Evolutionary conservation across 163 green algal genomes (phyloP).

Genomic region (Chlamydomonas reinhardtii): DNA sequence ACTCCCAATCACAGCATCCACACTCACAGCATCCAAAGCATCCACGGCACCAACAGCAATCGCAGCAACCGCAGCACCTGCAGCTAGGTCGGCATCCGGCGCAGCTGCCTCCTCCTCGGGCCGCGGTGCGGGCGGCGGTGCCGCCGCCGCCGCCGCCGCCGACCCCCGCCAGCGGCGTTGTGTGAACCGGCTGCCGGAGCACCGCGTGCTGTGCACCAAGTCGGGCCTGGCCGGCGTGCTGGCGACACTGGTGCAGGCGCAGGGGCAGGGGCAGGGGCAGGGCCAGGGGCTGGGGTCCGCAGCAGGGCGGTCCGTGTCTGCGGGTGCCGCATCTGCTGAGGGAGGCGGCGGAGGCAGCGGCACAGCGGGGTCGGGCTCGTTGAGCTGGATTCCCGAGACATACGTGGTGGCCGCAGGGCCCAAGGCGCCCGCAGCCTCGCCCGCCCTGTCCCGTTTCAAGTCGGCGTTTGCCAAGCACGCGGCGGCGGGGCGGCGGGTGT

Average conservation of each 20-base stretch:
- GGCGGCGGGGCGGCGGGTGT: constrained; percentile 52
- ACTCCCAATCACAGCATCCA: background rate
- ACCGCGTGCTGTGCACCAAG: constrained; percentile 57
- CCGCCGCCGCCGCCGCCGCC: too few relatives aligned
- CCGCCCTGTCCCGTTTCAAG: background rate
- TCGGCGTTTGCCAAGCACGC: constrained; percentile 40
- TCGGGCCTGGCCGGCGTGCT: constrained; percentile 47
- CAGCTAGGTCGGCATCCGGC: too few relatives aligned
- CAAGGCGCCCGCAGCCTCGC: background rate
- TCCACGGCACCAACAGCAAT: background rate
- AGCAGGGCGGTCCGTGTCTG: too few relatives aligned
- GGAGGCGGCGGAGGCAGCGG: too few relatives aligned
- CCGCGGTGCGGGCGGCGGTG: too few relatives aligned
- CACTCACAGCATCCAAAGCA: too few relatives aligned
- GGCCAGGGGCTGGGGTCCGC: too few relatives aligned
- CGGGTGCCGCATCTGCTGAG: too few relatives aligned
- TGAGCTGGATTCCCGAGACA: constrained; percentile 58
- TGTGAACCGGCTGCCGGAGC: constrained; percentile 58
- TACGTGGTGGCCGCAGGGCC: constrained; percentile 48
- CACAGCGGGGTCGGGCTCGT: background rate
- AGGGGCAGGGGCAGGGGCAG: too few relatives aligned
- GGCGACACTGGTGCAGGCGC: background rate
- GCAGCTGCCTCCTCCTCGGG: too few relatives aligned
- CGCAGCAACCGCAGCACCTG: too few relatives aligned
- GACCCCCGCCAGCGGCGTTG: background rate